phyloP scores from a whole-genome alignment of 495 filamentous ascomycete genomes.

The Xylaria flabelliformis region DNA sequence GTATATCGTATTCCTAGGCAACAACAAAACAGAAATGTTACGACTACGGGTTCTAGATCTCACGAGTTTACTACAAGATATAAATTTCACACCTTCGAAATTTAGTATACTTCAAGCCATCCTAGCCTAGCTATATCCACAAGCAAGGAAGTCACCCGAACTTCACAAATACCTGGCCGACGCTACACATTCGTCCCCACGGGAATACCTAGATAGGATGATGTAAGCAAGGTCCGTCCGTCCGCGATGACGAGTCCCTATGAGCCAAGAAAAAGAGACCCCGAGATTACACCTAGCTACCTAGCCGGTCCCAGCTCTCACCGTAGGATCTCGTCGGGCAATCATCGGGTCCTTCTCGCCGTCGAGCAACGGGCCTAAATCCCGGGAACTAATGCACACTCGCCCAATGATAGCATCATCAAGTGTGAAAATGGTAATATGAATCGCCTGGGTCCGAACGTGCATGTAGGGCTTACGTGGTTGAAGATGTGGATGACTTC shows the following conservation, averaged over 20 bases:
- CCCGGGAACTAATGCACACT: background rate
- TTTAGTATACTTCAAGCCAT: background rate
- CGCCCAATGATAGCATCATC: background rate
- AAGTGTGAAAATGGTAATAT: background rate
- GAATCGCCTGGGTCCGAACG: background rate
- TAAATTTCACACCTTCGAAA: background rate
- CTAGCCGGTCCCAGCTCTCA: background rate
- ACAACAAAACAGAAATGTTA: background rate
- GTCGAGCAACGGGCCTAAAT: background rate
- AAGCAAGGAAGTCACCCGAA: background rate
- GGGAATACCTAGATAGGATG: background rate
- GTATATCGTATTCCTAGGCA: background rate
- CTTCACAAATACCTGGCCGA: background rate
- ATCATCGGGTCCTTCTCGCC: background rate
- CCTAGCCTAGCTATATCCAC: background rate
- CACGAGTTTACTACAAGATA: background rate
- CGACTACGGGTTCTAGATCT: background rate
- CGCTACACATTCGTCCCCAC: background rate
- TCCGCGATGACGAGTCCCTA: constrained; percentile 14
- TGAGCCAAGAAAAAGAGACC: background rate
- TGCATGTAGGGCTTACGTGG: constrained; percentile 21
- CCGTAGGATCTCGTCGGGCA: background rate
- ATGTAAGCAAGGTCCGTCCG: background rate
- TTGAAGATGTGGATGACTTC: background rate
- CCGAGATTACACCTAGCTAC: background rate